Conservation (phyloP, 1,284 basidiomycete genomes). For the Trametes versicolor region DNA sequence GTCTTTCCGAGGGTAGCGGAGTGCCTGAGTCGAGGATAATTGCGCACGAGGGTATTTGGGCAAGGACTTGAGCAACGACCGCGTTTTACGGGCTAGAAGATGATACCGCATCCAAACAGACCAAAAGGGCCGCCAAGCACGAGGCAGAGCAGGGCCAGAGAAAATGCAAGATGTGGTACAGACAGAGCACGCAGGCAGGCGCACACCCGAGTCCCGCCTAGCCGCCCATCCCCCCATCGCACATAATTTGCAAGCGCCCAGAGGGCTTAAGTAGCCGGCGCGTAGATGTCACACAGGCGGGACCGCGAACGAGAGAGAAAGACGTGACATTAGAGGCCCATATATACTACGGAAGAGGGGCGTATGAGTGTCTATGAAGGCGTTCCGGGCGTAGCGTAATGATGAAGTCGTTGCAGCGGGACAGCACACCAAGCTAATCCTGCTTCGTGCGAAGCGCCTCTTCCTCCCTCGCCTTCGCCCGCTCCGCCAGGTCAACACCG, state of each 20-base stretch:
- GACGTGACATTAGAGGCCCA: conserved; percentile 26
- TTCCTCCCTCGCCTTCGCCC: conserved; percentile 73
- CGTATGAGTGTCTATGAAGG: conserved; percentile 32
- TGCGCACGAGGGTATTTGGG: conserved; percentile 46
- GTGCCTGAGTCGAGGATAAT: conserved; percentile 47
- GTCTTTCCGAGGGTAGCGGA: conserved; percentile 48
- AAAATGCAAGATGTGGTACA: conserved; percentile 16
- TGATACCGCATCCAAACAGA: conserved; percentile 62
- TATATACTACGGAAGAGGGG: conserved; percentile 25
- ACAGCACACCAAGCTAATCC: conserved; percentile 25
- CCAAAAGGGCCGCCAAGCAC: conserved; percentile 24
- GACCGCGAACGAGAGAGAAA: background rate
- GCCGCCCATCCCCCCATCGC: conserved; percentile 8
- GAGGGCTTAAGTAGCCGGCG: background rate
- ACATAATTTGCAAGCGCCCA: conserved; percentile 28
- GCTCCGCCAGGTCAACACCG: conserved; percentile 88
- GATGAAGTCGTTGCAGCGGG: conserved; percentile 18
- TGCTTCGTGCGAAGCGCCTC: conserved; percentile 38
- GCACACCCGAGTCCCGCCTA: background rate
- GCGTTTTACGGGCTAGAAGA: conserved; percentile 60
- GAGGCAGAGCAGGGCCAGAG: conserved; percentile 12
- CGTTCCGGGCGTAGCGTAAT: conserved; percentile 28
- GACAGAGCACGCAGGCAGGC: conserved; percentile 8
- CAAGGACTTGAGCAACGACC: conserved; percentile 54
- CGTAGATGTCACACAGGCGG: background rate